These are phyloP conservation scores for Pseudogymnoascus sp. DNA, from an alignment of 2,329 filamentous ascomycete species.

Conservation along the genomic window DNA sequence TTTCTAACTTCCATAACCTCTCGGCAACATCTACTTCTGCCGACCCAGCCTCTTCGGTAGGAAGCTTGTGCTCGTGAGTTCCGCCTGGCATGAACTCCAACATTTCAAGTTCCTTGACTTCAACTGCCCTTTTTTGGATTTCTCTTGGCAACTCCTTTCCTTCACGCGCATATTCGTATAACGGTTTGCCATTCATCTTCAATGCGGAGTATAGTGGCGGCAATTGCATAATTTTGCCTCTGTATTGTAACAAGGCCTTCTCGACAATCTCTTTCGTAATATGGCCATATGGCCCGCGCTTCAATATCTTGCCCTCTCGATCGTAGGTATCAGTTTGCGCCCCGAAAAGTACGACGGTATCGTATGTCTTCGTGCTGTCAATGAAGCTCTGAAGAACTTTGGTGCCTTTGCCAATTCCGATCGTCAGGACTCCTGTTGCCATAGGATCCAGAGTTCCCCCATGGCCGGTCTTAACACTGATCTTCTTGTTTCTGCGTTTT, in stretches of 20 bases:
- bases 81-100: constrained; percentile 80
- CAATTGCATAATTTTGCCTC: constrained; percentile 78
- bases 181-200: constrained; percentile 84
- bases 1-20: constrained; percentile 58
- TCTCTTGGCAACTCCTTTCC: constrained; percentile 79
- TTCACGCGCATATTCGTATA: constrained; percentile 93
- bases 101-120: constrained; percentile 69
- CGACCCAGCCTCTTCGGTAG: constrained; percentile 65
- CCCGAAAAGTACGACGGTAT: constrained; percentile 82
- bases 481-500: constrained; percentile 48
- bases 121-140: constrained; percentile 72
- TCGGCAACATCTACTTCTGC: constrained; percentile 71
- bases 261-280: constrained; percentile 74
- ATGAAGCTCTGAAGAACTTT: constrained; percentile 75
- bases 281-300: constrained; percentile 66
- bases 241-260: constrained; percentile 64
- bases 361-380: constrained; percentile 86
- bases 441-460: constrained; percentile 92
- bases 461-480: constrained; percentile 88
- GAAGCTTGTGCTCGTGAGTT: constrained; percentile 71
- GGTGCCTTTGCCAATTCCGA: constrained; percentile 80
- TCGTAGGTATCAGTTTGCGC: constrained; percentile 92
- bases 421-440: constrained; percentile 84
- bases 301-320: constrained; percentile 72
- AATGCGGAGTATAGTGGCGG: constrained; percentile 90